These are phyloP conservation scores for Phytopythium kandeliae DNA, from an alignment of 352 stramenopile species.

Conservation along the genomic window DNA sequence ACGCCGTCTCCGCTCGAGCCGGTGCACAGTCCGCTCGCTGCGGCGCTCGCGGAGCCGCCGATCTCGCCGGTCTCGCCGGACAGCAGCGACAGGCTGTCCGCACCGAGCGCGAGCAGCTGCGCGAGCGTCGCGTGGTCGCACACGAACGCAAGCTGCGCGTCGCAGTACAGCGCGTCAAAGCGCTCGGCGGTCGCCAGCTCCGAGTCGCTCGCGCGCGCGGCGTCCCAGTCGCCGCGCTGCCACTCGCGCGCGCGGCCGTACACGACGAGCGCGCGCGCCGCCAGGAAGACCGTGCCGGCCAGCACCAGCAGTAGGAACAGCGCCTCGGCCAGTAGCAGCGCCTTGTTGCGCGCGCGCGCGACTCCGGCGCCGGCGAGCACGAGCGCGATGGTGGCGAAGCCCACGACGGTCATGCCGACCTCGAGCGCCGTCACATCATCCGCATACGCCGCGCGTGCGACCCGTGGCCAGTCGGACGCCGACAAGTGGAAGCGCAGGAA, in stretches of 20 bases:
- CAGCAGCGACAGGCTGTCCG: background rate
- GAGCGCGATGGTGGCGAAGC: constrained; percentile 28
- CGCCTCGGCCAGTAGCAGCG: constrained; percentile 5
- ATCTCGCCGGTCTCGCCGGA: background rate
- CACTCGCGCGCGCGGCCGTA: background rate
- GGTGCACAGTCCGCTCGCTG: background rate
- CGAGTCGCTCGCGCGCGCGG: background rate
- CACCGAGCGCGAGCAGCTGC: constrained; percentile 1
- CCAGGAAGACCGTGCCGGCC: background rate
- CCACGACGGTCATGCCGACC: constrained; percentile 7
- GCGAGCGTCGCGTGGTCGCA: constrained; percentile 6
- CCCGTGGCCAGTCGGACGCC: constrained; percentile 3
- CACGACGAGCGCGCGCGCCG: background rate
- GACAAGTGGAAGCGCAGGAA: constrained; percentile 1
- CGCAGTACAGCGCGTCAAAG: constrained; percentile 4
- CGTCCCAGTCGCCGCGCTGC: background rate
- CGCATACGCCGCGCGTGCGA: constrained; percentile 1
- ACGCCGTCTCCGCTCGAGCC: no score
- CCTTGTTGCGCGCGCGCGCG: background rate
- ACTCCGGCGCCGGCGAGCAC: constrained; percentile 14
- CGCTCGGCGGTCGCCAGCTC: background rate
- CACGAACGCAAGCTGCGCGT: constrained; percentile 6
- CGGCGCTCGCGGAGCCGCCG: background rate
- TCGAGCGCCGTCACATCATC: constrained; percentile 1
- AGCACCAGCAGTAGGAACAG: constrained; percentile 2